Percentiles rank a stretch among this genome's conserved stretches.
These are phyloP conservation scores for Aspergillus caelatus DNA, from an alignment of 2,329 filamentous ascomycete species.

Conservation along the genomic window DNA sequence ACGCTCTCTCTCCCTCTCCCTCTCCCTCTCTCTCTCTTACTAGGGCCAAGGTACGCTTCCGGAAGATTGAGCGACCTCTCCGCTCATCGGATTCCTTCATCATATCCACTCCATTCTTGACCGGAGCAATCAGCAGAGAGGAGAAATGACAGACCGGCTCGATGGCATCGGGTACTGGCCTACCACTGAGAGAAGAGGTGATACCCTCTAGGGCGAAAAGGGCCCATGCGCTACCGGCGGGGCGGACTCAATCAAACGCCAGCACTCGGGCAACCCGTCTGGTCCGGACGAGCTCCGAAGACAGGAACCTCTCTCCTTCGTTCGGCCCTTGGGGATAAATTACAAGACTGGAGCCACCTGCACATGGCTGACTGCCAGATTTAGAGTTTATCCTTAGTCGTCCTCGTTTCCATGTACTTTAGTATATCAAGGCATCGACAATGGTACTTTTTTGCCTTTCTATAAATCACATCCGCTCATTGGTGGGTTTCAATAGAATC, in stretches of 20 bases:
- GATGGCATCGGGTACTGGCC: slow-evolving; percentile 1
- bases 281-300: slow-evolving; percentile 22
- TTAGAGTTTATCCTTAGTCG: neutral
- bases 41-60: neutral
- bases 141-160: neutral
- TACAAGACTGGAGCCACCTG: neutral
- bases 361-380: slow-evolving; percentile 1
- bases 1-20: neutral
- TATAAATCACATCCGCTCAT: neutral
- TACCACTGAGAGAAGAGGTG: neutral
- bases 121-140: slow-evolving; percentile 4
- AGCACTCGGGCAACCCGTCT: slow-evolving; percentile 22
- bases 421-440: neutral
- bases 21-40: neutral
- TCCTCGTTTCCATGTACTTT: no score
- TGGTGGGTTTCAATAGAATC: neutral
- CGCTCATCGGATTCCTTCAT: slow-evolving; percentile 12
- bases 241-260: slow-evolving; percentile 17
- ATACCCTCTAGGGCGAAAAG: neutral
- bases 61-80: neutral
- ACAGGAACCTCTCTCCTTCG: neutral
- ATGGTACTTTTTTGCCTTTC: neutral
- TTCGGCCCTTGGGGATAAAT: neutral
- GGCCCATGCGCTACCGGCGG: slow-evolving; percentile 16
- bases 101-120: slow-evolving; percentile 2